A percentile compares a stretch with the other conserved stretches of the same genome.
phyloP scores from a whole-genome alignment of 441 rosid genomes.

The Lepidium campestre region DNA sequence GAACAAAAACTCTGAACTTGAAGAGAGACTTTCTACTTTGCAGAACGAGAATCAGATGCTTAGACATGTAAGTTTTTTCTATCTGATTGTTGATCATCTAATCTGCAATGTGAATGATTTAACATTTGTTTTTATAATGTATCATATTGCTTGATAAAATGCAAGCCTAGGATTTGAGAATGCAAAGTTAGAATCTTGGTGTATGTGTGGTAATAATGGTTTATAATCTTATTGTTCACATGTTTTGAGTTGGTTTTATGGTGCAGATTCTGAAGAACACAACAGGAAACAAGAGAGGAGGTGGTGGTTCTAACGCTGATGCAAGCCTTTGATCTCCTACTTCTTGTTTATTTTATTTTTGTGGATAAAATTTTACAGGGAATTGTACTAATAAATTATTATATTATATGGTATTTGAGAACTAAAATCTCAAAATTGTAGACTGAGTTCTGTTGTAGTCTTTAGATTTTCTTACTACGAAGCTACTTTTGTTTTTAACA shows the following conservation, averaged over 20 bases:
- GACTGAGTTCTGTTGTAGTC: constrained; percentile 2
- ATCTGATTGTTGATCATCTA: not conserved
- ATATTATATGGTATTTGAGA: not conserved
- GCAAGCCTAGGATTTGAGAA: not conserved
- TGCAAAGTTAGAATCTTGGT: not conserved
- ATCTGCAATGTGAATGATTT: not conserved
- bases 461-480: not conserved
- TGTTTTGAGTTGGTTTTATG: not conserved
- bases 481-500: not conserved
- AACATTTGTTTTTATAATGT: not conserved
- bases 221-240: not conserved
- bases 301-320: constrained; percentile 42
- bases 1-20: constrained; percentile 81
- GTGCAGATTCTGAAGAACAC: constrained; percentile 85
- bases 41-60: constrained; percentile 92
- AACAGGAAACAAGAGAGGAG: constrained; percentile 68
- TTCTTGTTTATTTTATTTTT: not conserved
- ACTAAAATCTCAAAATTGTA: not conserved
- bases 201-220: not conserved
- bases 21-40: constrained; percentile 79
- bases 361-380: constrained; percentile 13
- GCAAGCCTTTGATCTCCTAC: constrained; percentile 28
- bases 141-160: not conserved
- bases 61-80: constrained; percentile 46
- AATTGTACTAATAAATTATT: constrained; percentile 12